A percentile compares a stretch with the other conserved stretches of the same genome.
These are phyloP conservation scores for Neckera pumila DNA, from an alignment of 225 moss, liverwort and hornwort genomes.

Conservation along the genomic window DNA sequence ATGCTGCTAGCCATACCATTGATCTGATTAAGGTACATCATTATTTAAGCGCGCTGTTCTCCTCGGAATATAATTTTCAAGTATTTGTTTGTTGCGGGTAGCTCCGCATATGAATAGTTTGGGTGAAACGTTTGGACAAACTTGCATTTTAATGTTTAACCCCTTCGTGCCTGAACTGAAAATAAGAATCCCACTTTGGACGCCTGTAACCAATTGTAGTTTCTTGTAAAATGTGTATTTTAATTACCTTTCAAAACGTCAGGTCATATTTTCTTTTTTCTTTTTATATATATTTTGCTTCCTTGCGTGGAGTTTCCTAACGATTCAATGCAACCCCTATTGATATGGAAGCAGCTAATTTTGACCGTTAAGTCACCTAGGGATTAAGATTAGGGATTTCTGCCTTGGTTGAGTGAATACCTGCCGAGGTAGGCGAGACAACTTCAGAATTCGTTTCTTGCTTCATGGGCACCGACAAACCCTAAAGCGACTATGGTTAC, in stretches of 20 bases:
- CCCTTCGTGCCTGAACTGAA: background rate
- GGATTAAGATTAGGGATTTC: background rate
- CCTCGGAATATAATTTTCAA: background rate
- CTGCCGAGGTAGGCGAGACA: background rate
- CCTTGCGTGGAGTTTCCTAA: background rate
- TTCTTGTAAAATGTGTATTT: no score
- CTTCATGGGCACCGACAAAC: background rate
- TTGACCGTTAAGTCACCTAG: background rate
- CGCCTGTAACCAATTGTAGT: background rate
- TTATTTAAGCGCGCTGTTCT: background rate
- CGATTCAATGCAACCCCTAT: background rate
- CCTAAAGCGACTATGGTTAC: background rate
- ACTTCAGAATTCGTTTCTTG: background rate
- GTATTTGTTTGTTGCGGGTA: background rate
- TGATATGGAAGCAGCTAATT: background rate
- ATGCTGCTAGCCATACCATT: constrained; percentile 85
- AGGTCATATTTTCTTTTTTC: background rate
- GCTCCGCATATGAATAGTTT: background rate
- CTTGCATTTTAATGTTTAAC: background rate
- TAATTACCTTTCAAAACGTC: no score
- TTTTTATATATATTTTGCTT: background rate
- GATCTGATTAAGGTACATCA: constrained; percentile 79
- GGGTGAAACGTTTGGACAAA: background rate
- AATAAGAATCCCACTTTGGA: background rate
- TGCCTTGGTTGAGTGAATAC: background rate